Evolutionary conservation across 2,329 filamentous ascomycete species (phyloP).

Genomic region (Arachnopeziza araneosa): DNA sequence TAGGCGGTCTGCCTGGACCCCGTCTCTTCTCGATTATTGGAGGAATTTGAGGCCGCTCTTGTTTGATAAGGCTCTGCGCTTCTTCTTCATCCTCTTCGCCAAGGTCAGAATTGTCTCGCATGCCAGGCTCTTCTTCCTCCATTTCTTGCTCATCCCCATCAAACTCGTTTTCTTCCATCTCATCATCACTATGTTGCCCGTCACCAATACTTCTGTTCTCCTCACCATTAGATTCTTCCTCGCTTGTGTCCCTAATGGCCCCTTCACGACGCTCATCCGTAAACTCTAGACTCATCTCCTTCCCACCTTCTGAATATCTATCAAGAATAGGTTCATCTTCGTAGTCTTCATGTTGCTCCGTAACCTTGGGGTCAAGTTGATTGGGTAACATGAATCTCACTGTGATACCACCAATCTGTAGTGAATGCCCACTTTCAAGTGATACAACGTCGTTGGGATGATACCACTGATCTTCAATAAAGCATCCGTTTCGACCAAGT

Average conservation of each 20-base stretch:
- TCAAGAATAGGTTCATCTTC: constrained; percentile 47
- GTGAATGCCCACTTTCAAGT: constrained; percentile 57
- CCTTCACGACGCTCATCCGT: constrained; percentile 55
- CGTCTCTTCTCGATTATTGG: constrained; percentile 38
- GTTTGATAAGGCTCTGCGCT: neutral
- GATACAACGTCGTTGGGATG: constrained; percentile 47
- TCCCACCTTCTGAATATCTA: constrained; percentile 51
- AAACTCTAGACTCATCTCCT: constrained; percentile 71
- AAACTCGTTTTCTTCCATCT: constrained; percentile 15
- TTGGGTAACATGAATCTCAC: constrained; percentile 66
- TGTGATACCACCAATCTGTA: constrained; percentile 66
- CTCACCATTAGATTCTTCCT: constrained; percentile 24
- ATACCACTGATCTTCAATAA: constrained; percentile 56
- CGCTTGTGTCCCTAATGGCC: constrained; percentile 37
- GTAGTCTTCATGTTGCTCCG: constrained; percentile 42
- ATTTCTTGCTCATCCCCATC: constrained; percentile 22
- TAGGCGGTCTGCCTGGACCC: constrained; percentile 74
- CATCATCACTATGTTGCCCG: constrained; percentile 21
- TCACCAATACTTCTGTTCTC: constrained; percentile 23
- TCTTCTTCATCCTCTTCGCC: neutral
- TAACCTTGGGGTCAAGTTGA: constrained; percentile 37
- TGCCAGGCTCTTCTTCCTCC: constrained; percentile 5
- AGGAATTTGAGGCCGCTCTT: neutral
- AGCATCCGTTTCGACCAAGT: constrained; percentile 60
- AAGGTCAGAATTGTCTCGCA: neutral